Percentiles rank a stretch among this genome's conserved stretches.
Conservation (phyloP, 371 early-diverging fungal genomes). For the Actinomortierella wolfii region DNA sequence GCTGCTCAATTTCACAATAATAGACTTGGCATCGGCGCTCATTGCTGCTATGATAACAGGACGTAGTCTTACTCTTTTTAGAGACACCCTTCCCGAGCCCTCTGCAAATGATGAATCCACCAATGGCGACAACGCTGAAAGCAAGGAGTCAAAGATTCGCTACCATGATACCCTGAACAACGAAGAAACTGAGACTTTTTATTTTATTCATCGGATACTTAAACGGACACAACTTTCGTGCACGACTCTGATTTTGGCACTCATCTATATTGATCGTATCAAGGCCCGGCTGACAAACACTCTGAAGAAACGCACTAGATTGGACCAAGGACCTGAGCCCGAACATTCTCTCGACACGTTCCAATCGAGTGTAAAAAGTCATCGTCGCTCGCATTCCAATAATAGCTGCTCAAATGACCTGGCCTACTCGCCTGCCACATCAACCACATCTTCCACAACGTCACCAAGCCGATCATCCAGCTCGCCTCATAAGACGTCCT, state of each 20-base stretch:
- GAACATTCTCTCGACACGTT: constrained; percentile 48
- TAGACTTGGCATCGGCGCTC: constrained; percentile 58
- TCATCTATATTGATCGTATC: constrained; percentile 59
- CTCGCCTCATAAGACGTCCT: constrained; percentile 1
- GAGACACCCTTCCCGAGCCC: constrained; percentile 6
- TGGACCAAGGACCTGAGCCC: constrained; percentile 45
- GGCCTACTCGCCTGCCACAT: constrained; percentile 4
- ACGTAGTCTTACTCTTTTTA: constrained; percentile 44
- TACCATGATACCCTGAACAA: constrained; percentile 3
- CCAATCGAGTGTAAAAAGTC: background rate
- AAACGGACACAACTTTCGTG: constrained; percentile 58
- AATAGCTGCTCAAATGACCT: background rate
- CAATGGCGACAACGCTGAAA: background rate
- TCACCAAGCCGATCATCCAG: background rate
- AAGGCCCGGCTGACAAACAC: constrained; percentile 22
- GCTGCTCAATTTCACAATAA: no score
- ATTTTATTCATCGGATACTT: constrained; percentile 58
- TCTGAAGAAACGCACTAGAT: constrained; percentile 28
- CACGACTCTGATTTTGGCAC: constrained; percentile 55
- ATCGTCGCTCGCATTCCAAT: background rate
- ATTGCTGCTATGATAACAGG: constrained; percentile 54
- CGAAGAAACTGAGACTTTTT: constrained; percentile 28
- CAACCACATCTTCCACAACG: constrained; percentile 4
- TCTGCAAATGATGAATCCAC: background rate
- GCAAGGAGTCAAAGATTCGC: background rate